Evolutionary conservation across 371 early-diverging fungal genomes (phyloP), one percentile per base, ranked within the genome.

Genomic region (Synchytrium microbalum): DNA sequence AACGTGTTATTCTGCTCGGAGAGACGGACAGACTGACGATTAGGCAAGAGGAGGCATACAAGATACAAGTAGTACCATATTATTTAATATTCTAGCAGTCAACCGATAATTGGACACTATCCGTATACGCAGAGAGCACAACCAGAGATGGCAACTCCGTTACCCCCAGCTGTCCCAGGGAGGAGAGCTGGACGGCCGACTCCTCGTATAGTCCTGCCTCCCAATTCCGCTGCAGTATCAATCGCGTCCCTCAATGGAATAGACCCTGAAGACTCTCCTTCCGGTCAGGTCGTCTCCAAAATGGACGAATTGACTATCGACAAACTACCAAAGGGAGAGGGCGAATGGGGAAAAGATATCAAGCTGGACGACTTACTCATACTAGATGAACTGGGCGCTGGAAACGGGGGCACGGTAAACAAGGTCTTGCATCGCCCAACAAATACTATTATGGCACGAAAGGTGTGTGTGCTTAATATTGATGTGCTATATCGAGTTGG

Each of bases 321-420:
- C 16, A n/a, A 16, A 16, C 52, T 51, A 16, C 27, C 57, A 5
- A 25, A 56, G 30, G 27, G 10, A 10, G 30, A 27, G 5, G 27
- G 30, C 16, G 57, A 56, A 5, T n/a, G 5, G 16, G 57, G 10
- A 5, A 16, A n/a, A 10, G 91, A 91, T 77, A 74, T 91, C 64
- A 85, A 88, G 68, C 79, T 84, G 55, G 91, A 91, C 67, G 95
- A 95, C 72, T 79, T 96, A 62, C 76, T 81, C 57, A 75, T 82
- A 0, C 65, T 91, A n/a, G 78, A 82, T 66, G 92, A 92, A 69
- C 80, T 98, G 53, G 98, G 97, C 32, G 89, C 92, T 57, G 98
- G 98, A 24, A 87, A 91, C 54, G 95, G 93, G 33, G 98, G 97
- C 24, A 91, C 94, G 3, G 97, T 98, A 30, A 80, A 86, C 61